Evolutionary conservation across 2,329 filamentous ascomycete species (phyloP).

Genomic region (Sclerotinia trifoliorum): DNA sequence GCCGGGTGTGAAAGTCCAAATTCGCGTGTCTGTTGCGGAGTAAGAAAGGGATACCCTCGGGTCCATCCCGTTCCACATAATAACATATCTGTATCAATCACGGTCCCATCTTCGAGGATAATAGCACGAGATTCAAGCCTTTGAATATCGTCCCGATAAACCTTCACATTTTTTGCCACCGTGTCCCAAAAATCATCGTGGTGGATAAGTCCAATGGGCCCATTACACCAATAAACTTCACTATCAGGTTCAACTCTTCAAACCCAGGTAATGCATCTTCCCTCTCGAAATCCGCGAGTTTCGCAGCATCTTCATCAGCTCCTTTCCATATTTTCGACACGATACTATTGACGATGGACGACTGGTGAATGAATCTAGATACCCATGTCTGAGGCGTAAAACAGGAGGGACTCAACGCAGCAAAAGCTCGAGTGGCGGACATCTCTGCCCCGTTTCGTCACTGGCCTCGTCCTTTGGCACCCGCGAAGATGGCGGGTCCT

Average conservation of each 20-base stretch:
- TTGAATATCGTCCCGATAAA: conserved; percentile 25
- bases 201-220: conserved; percentile 35
- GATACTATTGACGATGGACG: conserved; percentile 27
- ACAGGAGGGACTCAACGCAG: conserved; percentile 25
- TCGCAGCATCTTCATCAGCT: conserved; percentile 31
- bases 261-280: conserved; percentile 26
- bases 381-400: conserved; percentile 25
- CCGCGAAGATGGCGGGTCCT: neutral
- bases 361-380: conserved; percentile 23
- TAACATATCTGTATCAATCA: conserved; percentile 33
- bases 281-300: conserved; percentile 32
- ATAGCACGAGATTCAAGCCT: conserved; percentile 26
- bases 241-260: conserved; percentile 10
- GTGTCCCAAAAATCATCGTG: conserved; percentile 35
- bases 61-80: conserved; percentile 37
- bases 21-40: conserved; percentile 27
- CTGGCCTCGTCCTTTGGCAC: neutral
- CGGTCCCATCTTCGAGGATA: conserved; percentile 25
- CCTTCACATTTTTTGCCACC: conserved; percentile 29
- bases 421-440: conserved; percentile 24
- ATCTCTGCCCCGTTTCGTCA: conserved; percentile 28
- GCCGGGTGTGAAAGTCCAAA: conserved; percentile 34
- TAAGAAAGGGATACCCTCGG: conserved; percentile 33
- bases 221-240: conserved; percentile 37
- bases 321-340: conserved; percentile 30